A percentile compares a stretch with the other conserved stretches of the same genome.
Evolutionary conservation across 2,329 filamentous ascomycete species (phyloP).

Genomic region (Penicillium glabrum): DNA sequence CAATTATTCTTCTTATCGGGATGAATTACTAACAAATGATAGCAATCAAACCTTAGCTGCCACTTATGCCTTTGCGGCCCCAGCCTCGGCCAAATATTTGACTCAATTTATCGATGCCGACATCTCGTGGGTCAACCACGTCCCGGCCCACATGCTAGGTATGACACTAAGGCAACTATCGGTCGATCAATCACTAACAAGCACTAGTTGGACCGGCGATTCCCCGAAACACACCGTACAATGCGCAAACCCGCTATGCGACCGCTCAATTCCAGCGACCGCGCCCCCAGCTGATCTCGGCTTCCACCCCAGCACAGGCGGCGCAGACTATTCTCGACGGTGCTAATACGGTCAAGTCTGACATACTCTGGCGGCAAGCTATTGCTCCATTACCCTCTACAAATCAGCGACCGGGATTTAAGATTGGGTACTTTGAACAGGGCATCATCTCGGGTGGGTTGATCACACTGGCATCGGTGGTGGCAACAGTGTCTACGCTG

Average conservation of each 20-base stretch:
- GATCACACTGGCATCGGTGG: slow-evolving; percentile 22
- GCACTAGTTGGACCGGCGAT: slow-evolving; percentile 23
- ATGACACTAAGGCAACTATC: slow-evolving; percentile 13
- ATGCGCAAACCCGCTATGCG: slow-evolving; percentile 44
- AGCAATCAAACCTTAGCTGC: slow-evolving; percentile 41
- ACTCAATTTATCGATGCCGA: slow-evolving; percentile 55
- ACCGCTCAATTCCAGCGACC: slow-evolving; percentile 46
- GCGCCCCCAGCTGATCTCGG: slow-evolving; percentile 44
- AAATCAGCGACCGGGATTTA: slow-evolving; percentile 26
- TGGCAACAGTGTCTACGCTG: slow-evolving; percentile 22
- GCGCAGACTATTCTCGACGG: slow-evolving; percentile 14
- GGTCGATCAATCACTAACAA: neutral
- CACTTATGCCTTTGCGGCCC: slow-evolving; percentile 55
- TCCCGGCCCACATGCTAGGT: slow-evolving; percentile 55
- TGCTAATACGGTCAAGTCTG: slow-evolving; percentile 16
- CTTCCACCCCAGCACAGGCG: slow-evolving; percentile 14
- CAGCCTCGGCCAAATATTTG: slow-evolving; percentile 58
- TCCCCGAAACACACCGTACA: slow-evolving; percentile 37
- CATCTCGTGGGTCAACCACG: slow-evolving; percentile 57
- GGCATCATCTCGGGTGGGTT: slow-evolving; percentile 41
- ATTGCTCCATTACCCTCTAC: slow-evolving; percentile 35
- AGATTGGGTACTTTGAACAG: slow-evolving; percentile 52
- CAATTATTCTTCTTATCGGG: neutral
- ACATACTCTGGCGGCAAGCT: slow-evolving; percentile 28
- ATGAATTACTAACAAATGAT: neutral